These are phyloP conservation scores for Coniosporium apollinis DNA, from an alignment of 495 filamentous ascomycete species.

Conservation along the genomic window DNA sequence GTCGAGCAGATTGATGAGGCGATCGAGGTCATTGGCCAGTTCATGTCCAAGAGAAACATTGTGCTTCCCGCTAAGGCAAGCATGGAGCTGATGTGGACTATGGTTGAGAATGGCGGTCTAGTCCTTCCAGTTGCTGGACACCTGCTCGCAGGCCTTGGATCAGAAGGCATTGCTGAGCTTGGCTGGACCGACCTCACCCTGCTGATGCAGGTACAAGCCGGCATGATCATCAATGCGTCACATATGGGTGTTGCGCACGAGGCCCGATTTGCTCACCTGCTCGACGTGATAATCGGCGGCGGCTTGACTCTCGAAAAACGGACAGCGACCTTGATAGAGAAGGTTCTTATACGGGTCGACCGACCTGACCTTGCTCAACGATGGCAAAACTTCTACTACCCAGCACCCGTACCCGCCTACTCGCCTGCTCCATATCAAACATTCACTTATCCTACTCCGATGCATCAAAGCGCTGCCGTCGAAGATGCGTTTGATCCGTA, in stretches of 20 bases:
- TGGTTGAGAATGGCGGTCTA: conserved; percentile 54
- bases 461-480: conserved; percentile 27
- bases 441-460: conserved; percentile 26
- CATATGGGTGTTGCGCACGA: conserved; percentile 35
- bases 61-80: conserved; percentile 35
- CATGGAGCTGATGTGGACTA: conserved; percentile 50
- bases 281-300: conserved; percentile 35
- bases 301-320: conserved; percentile 32
- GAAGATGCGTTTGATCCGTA: conserved; percentile 85
- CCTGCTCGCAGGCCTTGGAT: conserved; percentile 40
- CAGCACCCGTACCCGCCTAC: conserved; percentile 16
- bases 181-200: conserved; percentile 39
- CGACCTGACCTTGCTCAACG: conserved; percentile 39
- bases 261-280: conserved; percentile 43
- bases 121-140: conserved; percentile 46
- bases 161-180: conserved; percentile 39
- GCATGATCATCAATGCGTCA: conserved; percentile 34
- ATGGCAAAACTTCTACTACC: conserved; percentile 39
- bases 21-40: conserved; percentile 52
- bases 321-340: conserved; percentile 37
- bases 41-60: conserved; percentile 32
- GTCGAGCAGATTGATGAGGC: conserved; percentile 76
- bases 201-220: conserved; percentile 46
- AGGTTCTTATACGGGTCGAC: conserved; percentile 37
- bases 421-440: conserved; percentile 15